Evolutionary conservation across 2,329 filamentous ascomycete species (phyloP).

Genomic region (Cladobotryum mycophilum): DNA sequence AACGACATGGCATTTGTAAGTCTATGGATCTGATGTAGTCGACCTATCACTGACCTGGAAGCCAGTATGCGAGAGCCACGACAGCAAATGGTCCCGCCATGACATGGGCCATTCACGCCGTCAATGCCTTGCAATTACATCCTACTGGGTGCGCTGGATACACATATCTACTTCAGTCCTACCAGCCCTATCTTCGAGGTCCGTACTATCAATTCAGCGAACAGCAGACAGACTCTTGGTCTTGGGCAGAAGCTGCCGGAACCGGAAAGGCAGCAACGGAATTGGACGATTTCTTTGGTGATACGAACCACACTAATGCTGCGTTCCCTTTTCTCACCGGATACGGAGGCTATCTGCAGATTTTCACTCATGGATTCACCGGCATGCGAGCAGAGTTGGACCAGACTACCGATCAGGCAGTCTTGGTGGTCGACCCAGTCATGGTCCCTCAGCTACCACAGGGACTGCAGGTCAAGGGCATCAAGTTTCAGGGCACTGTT

Average conservation of each 20-base stretch:
- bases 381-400: neutral
- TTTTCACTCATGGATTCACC: neutral
- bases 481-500: neutral
- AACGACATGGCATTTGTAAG: slow-evolving; percentile 1
- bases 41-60: too few relatives aligned
- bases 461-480: neutral
- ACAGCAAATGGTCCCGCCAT: neutral
- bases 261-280: neutral
- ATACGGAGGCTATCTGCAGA: neutral
- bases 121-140: neutral
- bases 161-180: neutral
- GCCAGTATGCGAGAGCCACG: neutral
- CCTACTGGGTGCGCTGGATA: neutral
- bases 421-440: neutral
- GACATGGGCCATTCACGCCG: neutral
- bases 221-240: neutral
- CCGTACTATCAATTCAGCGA: neutral
- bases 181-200: neutral
- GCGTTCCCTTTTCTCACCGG: neutral
- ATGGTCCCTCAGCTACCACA: neutral
- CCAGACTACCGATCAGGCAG: neutral
- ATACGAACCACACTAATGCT: neutral
- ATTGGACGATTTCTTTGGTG: neutral
- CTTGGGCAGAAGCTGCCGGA: neutral
- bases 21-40: neutral